Evolutionary conservation across 768 basidiomycete species (phyloP).

Genomic region (Rhodosporidiobolus sp.): DNA sequence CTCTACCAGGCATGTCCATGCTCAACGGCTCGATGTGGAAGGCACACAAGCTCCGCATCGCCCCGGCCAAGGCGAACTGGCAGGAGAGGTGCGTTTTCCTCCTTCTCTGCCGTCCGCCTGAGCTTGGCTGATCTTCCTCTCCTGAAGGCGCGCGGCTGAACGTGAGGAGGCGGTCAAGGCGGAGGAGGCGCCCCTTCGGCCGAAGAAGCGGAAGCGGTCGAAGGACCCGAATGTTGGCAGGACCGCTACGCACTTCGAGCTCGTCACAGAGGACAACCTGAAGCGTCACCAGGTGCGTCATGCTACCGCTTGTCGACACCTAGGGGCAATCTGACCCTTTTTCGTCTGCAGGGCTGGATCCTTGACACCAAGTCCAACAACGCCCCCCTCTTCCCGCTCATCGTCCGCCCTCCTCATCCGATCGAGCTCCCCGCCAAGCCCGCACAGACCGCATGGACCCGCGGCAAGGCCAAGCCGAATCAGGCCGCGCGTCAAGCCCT

Average conservation of each 20-base stretch:
- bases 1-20: constrained; percentile 32
- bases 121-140: neutral
- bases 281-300: constrained; percentile 28
- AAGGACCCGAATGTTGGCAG: constrained; percentile 21
- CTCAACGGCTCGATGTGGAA: constrained; percentile 40
- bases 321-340: neutral
- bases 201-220: constrained; percentile 34
- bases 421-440: constrained; percentile 21
- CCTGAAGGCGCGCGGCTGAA: neutral
- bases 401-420: constrained; percentile 33
- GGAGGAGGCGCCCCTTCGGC: neutral
- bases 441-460: constrained; percentile 30
- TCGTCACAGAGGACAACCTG: constrained; percentile 31
- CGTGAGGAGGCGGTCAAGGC: constrained; percentile 8
- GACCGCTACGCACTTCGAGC: constrained; percentile 27
- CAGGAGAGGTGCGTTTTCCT: constrained; percentile 5
- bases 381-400: constrained; percentile 27
- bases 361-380: constrained; percentile 30
- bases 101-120: neutral
- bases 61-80: constrained; percentile 27
- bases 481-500: constrained; percentile 10
- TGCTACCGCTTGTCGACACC: neutral
- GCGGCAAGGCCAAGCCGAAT: constrained; percentile 23
- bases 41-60: constrained; percentile 38
- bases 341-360: constrained; percentile 30